A percentile compares a stretch with the other conserved stretches of the same genome.
phyloP scores from a whole-genome alignment of 495 filamentous ascomycete species.

The Recurvomyces mirabilis region DNA sequence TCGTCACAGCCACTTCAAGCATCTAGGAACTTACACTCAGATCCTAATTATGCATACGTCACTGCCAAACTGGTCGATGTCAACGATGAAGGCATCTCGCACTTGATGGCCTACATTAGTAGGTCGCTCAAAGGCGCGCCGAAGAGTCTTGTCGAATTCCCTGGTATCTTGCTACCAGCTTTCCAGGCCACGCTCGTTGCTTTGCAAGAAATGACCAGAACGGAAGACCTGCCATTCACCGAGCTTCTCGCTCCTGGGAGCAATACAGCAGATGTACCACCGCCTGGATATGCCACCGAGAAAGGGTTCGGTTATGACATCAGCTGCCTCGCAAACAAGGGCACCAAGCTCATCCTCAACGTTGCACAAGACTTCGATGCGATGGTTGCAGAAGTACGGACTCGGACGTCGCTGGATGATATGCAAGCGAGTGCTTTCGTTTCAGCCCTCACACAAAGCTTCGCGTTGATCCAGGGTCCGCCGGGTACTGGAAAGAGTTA shows the following conservation, averaged over 20 bases:
- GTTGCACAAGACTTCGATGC: constrained; percentile 1
- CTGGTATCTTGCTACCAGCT: constrained; percentile 52
- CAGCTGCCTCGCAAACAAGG: constrained; percentile 34
- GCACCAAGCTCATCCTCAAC: constrained; percentile 26
- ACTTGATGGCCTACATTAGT: background rate
- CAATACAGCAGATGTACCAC: constrained; percentile 26
- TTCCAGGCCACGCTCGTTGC: constrained; percentile 58
- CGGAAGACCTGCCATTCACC: constrained; percentile 45
- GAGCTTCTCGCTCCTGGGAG: constrained; percentile 42
- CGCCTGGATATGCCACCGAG: constrained; percentile 43
- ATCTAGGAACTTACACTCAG: background rate
- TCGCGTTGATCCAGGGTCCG: constrained; percentile 68
- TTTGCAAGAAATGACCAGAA: constrained; percentile 46
- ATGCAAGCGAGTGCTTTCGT: constrained; percentile 49
- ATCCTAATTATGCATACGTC: constrained; percentile 16
- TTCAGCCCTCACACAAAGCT: constrained; percentile 40
- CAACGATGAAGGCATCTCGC: background rate
- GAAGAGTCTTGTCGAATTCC: constrained; percentile 67
- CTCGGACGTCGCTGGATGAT: constrained; percentile 41
- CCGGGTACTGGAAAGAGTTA: constrained; percentile 72
- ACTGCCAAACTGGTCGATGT: constrained; percentile 24
- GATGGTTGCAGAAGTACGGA: background rate
- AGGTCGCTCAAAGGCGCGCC: no score
- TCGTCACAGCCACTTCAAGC: constrained; percentile 3
- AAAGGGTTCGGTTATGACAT: constrained; percentile 46